Evolutionary conservation across 2,329 filamentous ascomycete species (phyloP).

Genomic region (Fonsecaea monophora): DNA sequence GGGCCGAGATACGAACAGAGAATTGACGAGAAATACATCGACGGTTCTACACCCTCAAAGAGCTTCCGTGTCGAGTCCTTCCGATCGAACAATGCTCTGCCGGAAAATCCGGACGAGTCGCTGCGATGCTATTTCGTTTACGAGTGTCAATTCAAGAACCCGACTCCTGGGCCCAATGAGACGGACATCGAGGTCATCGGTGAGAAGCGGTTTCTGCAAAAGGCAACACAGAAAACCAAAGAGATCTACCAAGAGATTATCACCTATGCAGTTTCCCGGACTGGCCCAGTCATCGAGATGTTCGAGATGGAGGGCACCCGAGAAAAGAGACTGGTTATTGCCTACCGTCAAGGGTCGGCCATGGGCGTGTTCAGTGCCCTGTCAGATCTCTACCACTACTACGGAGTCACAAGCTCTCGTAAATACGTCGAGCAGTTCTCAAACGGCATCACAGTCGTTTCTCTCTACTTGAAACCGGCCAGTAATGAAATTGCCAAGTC

Average conservation of each 20-base stretch:
- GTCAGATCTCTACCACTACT: conserved; percentile 98
- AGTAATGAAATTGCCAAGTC: conserved; percentile 61
- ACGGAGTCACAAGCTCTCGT: conserved; percentile 90
- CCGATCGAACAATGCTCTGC: conserved; percentile 83
- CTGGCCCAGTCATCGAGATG: conserved; percentile 95
- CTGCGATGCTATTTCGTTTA: conserved; percentile 99
- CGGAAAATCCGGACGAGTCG: conserved; percentile 75
- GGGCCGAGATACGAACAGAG: conserved; percentile 94
- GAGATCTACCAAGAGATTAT: conserved; percentile 95
- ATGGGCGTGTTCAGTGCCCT: conserved; percentile 93
- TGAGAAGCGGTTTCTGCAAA: conserved; percentile 91
- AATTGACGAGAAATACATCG: conserved; percentile 94
- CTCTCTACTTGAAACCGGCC: conserved; percentile 84
- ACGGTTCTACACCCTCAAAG: conserved; percentile 72
- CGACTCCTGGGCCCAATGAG: conserved; percentile 75
- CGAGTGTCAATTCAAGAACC: conserved; percentile 86
- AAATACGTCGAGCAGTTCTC: conserved; percentile 99
- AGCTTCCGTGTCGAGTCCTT: conserved; percentile 97
- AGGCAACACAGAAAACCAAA: conserved; percentile 95
- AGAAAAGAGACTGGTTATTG: conserved; percentile 93
- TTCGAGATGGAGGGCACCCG: conserved; percentile 91
- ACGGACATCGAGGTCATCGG: conserved; percentile 90
- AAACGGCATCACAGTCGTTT: conserved; percentile 97
- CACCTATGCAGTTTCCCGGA: conserved; percentile 79
- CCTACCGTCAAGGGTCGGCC: conserved; percentile 91